Percentiles rank a stretch among this genome's conserved stretches.
These are phyloP conservation scores for Saccharomycopsis amapae DNA, from an alignment of 805 yeast species.

Conservation along the genomic window DNA sequence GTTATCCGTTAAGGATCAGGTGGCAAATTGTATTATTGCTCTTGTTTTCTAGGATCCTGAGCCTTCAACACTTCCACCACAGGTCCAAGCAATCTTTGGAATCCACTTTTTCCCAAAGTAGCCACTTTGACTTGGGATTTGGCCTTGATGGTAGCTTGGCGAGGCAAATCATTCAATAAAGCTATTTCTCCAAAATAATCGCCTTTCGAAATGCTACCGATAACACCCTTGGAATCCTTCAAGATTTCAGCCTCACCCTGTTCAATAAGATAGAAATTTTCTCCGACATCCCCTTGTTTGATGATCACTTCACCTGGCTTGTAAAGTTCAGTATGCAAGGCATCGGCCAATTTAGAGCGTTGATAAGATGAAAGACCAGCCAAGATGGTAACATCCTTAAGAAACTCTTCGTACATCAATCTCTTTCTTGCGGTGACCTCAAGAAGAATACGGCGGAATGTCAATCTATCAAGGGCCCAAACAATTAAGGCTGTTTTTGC, in stretches of 20 bases:
- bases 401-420: conserved; percentile 79
- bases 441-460: conserved; percentile 84
- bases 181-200: conserved; percentile 98
- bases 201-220: conserved; percentile 61
- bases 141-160: conserved; percentile 90
- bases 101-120: conserved; percentile 86
- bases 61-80: conserved; percentile 82
- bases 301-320: conserved; percentile 69
- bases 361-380: conserved; percentile 68
- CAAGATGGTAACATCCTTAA: conserved; percentile 80
- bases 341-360: conserved; percentile 90
- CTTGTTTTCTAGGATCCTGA: conserved; percentile 64
- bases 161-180: conserved; percentile 79
- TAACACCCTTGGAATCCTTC: conserved; percentile 50
- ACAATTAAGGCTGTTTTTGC: conserved; percentile 66
- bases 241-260: conserved; percentile 76
- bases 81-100: conserved; percentile 90
- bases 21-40: background rate
- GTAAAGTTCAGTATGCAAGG: conserved; percentile 71
- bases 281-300: conserved; percentile 80
- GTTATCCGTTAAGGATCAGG: background rate
- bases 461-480: conserved; percentile 91
- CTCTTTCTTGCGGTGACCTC: conserved; percentile 90
- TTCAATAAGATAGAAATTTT: conserved; percentile 66
- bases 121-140: conserved; percentile 73